Evolutionary conservation across 805 yeast genomes (phyloP), one percentile per base, ranked within the genome.

Genomic region (Vanderwaltozyma verrucispora): DNA sequence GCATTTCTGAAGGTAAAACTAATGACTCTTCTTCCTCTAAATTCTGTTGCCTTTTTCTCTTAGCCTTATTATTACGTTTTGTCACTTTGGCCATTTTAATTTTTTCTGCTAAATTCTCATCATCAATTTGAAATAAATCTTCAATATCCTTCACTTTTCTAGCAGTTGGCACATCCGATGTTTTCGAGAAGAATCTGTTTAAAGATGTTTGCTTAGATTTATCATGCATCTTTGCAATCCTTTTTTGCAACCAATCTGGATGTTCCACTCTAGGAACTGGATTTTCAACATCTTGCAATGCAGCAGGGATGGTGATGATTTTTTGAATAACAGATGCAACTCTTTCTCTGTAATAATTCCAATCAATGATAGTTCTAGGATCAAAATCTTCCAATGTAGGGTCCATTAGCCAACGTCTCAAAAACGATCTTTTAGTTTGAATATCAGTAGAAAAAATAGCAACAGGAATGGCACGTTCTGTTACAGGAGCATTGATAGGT

Each of bases 261-360:
- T 89, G 96, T 4, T 74, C 74, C 6, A 94, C 89, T 48, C 96
- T 68, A 5, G 96, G 96, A 31, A 94, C 96, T 0, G 99, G 99
- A 51, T 92, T 94, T 12, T 67, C 62, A 14, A 89, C 74, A 36
- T 76, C 75, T 63, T 92, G 98, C 38, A 89, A 66, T 5, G 96
- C 97, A 4, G 99, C 99, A 2, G 99, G 99, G 47, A 92, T 89
- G 0, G 96, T 82, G 48, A 92, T 84, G 50, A 92, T 86, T 61
- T 94, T 92, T 57, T 88, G 96, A 30, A 94, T 77, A 5, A 88
- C 95, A 2, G 95, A 86, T 0, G 89, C 94, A 26, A 92, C 69
- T 51, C 99, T 75, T 50, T 86, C 96, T 44, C 79, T 71, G 55
- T 92, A 92, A 55, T 92, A 92, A 17, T 65, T 75, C 99, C 99